Conservation (phyloP, 2,329 filamentous ascomycete species). For the Davidsoniella australis region DNA sequence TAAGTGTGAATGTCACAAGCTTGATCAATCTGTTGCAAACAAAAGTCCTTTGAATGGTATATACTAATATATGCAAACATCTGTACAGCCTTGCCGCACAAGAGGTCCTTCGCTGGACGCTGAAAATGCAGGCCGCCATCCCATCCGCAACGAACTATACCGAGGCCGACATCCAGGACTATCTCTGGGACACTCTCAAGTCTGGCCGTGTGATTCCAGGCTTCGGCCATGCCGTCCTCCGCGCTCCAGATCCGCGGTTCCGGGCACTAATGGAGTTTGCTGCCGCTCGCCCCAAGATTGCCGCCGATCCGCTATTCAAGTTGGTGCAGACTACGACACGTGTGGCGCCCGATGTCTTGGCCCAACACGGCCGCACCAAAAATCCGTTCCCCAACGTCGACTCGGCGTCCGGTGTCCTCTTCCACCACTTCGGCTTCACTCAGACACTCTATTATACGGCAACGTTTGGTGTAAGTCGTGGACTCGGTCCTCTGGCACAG, state of each 20-base stretch:
- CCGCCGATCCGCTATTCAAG: conserved; percentile 76
- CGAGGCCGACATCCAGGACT: conserved; percentile 68
- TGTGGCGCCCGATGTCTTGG: conserved; percentile 78
- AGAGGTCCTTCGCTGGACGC: conserved; percentile 90
- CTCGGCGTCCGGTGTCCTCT: conserved; percentile 78
- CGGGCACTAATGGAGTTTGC: conserved; percentile 95
- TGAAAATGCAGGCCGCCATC: conserved; percentile 86
- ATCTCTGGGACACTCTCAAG: conserved; percentile 86
- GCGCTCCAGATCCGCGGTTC: conserved; percentile 93
- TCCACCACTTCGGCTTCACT: conserved; percentile 96
- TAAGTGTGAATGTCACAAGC: conserved; percentile 20
- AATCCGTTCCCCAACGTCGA: conserved; percentile 97
- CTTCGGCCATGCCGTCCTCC: conserved; percentile 88
- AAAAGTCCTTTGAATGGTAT: no score
- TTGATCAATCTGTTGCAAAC: no score
- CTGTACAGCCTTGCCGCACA: conserved; percentile 63
- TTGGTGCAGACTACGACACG: conserved; percentile 87
- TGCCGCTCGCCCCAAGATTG: conserved; percentile 65
- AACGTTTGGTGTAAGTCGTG: conserved; percentile 51
- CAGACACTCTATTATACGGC: conserved; percentile 89
- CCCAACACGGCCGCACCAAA: conserved; percentile 94
- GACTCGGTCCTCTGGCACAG: conserved; percentile 78
- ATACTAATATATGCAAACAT: neutral
- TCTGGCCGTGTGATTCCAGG: conserved; percentile 87
- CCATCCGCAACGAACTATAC: conserved; percentile 47